Percentiles rank a stretch among this genome's conserved stretches.
phyloP scores from a whole-genome alignment of 2,329 filamentous ascomycete species.

The Alternaria sp. region DNA sequence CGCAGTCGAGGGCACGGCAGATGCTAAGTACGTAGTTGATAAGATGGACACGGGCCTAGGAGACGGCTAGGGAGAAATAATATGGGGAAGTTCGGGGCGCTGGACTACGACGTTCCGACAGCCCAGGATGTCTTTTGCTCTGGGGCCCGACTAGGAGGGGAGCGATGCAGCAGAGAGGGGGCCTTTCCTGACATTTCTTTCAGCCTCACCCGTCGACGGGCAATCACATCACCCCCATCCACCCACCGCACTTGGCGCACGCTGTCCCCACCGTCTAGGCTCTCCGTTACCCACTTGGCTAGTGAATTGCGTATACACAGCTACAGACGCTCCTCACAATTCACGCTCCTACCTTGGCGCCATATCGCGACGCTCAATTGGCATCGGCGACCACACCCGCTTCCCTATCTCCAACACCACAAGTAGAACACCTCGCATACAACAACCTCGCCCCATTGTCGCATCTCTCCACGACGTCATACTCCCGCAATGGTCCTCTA shows the following conservation, averaged over 20 bases:
- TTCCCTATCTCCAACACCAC: slow-evolving; percentile 4
- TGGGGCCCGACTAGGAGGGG: background rate
- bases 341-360: background rate
- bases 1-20: slow-evolving; percentile 2
- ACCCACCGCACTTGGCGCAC: slow-evolving; percentile 1
- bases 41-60: slow-evolving; percentile 11
- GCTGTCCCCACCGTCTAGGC: background rate
- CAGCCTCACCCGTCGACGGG: slow-evolving; percentile 16
- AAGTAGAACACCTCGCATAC: background rate
- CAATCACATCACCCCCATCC: background rate
- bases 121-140: slow-evolving; percentile 6
- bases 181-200: slow-evolving; percentile 12
- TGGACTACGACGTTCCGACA: slow-evolving; percentile 11
- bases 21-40: slow-evolving; percentile 1
- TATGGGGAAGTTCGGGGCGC: slow-evolving; percentile 18
- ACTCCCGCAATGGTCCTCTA: slow-evolving; percentile 79
- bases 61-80: slow-evolving; percentile 19
- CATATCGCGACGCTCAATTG: background rate
- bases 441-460: background rate
- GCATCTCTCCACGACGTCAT: background rate
- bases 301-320: background rate
- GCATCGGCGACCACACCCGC: background rate
- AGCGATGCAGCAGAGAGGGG: slow-evolving; percentile 11
- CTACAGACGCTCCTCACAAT: background rate
- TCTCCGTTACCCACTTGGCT: background rate